Conservation (phyloP, 257 asterid genomes). For the Solanum ossicruentum region DNA sequence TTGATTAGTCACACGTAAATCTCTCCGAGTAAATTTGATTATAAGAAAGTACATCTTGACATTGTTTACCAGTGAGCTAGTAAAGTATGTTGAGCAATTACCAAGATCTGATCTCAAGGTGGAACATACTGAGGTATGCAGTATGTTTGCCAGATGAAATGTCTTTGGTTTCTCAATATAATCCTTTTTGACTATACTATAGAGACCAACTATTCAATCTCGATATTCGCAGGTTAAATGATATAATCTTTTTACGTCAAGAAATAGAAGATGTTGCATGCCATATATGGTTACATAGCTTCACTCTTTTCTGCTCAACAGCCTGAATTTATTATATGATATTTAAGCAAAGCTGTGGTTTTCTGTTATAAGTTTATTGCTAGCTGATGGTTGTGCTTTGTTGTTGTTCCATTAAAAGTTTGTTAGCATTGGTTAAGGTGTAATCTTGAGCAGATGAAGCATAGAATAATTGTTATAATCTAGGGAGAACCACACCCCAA, state of each 20-base stretch:
- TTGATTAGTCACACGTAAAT: background rate
- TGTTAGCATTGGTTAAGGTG: background rate
- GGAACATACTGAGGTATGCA: background rate
- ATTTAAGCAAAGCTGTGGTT: background rate
- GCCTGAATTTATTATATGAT: background rate
- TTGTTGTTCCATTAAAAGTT: background rate
- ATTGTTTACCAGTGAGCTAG: background rate
- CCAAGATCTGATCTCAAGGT: background rate
- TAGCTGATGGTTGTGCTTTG: background rate
- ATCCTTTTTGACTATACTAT: no score
- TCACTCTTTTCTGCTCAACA: background rate
- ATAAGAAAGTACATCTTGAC: background rate
- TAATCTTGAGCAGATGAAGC: background rate
- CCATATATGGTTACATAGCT: background rate
- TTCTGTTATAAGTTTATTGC: background rate
- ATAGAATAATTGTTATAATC: background rate
- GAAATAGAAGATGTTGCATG: background rate
- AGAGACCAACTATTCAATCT: no score
- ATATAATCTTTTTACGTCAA: background rate
- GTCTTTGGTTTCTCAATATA: background rate
- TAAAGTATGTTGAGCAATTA: background rate
- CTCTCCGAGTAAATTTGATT: background rate
- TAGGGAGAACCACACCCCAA: background rate
- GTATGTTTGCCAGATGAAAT: background rate
- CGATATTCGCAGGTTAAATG: background rate